Conservation (phyloP, 1,139 yeast genomes). For the Scheffersomyces quercinus region DNA sequence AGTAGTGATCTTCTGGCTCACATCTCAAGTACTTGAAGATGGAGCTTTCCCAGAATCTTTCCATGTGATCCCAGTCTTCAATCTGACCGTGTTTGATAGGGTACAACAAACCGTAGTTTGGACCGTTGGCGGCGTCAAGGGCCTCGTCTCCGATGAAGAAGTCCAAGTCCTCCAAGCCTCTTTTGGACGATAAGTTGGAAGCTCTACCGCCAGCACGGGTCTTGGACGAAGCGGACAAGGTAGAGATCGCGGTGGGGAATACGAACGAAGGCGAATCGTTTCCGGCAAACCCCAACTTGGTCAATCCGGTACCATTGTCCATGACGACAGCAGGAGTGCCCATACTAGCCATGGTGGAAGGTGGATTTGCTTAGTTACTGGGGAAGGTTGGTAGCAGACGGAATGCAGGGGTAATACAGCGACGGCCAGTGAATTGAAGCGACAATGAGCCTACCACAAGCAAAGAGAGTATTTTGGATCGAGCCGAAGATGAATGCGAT, state of each 20-base stretch:
- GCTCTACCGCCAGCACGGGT: constrained; percentile 24
- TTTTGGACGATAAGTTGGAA: constrained; percentile 58
- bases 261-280: constrained; percentile 97
- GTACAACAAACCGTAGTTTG: constrained; percentile 82
- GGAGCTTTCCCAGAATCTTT: constrained; percentile 96
- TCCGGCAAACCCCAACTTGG: constrained; percentile 98
- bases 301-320: constrained; percentile 98
- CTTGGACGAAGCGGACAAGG: constrained; percentile 53
- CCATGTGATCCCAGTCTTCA: constrained; percentile 99
- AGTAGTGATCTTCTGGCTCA: constrained; percentile 98
- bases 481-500: too few relatives aligned
- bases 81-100: constrained; percentile 98
- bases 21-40: constrained; percentile 94
- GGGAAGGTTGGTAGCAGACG: too few relatives aligned
- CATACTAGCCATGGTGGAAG: constrained; percentile 52
- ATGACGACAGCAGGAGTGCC: constrained; percentile 92
- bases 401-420: too few relatives aligned
- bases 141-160: constrained; percentile 97
- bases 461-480: too few relatives aligned
- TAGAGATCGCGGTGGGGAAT: constrained; percentile 96
- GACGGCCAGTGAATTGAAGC: too few relatives aligned
- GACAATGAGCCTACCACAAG: too few relatives aligned
- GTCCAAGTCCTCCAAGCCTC: constrained; percentile 94
- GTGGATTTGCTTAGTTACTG: too few relatives aligned
- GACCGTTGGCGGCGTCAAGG: constrained; percentile 81